Conservation (phyloP, 305 asterid genomes). For the Fraxinus sp. region DNA sequence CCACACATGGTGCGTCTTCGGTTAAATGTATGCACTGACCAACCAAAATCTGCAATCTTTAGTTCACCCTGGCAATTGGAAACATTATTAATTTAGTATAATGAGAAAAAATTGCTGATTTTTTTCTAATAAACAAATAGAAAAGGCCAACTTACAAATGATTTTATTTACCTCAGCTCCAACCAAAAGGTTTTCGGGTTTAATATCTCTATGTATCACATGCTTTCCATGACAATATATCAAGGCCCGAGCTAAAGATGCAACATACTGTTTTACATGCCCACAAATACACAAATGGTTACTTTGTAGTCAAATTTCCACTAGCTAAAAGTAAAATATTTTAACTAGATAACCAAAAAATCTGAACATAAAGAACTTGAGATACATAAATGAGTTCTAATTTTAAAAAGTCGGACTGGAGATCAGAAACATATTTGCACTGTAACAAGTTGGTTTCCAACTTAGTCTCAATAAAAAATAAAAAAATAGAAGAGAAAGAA, state of each 20-base stretch:
- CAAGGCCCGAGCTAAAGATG: conserved; percentile 88
- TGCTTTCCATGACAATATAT: conserved; percentile 93
- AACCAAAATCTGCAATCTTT: conserved; percentile 94
- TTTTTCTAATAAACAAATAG: not conserved
- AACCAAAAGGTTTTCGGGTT: conserved; percentile 70
- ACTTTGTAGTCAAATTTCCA: not conserved
- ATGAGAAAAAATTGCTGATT: conserved; percentile 23
- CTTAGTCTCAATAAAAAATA: not conserved
- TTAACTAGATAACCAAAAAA: not conserved
- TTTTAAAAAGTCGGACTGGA: not conserved
- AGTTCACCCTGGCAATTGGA: conserved; percentile 71
- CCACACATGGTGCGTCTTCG: conserved; percentile 98
- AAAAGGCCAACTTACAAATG: not conserved
- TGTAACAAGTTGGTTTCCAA: not conserved
- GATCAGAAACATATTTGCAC: not conserved
- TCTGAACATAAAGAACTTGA: not conserved
- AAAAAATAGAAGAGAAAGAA: not conserved
- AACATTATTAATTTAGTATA: not conserved
- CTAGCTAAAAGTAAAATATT: not conserved
- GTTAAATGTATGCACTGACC: conserved; percentile 97
- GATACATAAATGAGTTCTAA: not conserved
- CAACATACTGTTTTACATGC: conserved; percentile 50
- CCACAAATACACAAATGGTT: conserved; percentile 19
- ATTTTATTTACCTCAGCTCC: conserved; percentile 49
- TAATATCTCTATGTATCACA: conserved; percentile 88